phyloP scores from a whole-genome alignment of 352 stramenopile species.

The Paralagenidium karlingii region DNA sequence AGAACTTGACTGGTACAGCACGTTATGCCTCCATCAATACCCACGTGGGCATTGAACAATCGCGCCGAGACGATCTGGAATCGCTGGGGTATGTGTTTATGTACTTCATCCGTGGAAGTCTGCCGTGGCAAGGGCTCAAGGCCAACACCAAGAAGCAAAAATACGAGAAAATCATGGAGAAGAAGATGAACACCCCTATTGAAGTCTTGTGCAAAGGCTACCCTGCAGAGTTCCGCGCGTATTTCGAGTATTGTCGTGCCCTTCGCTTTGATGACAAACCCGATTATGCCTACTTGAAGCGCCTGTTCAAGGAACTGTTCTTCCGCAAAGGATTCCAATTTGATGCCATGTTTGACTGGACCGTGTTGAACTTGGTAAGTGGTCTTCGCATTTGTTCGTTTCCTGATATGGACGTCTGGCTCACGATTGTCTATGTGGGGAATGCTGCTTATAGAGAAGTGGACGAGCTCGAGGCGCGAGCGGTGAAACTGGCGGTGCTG shows the following conservation, averaged over 20 bases:
- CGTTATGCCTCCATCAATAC: conserved; percentile 99
- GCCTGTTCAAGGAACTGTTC: conserved; percentile 98
- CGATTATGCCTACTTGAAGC: conserved; percentile 85
- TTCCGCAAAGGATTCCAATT: conserved; percentile 98
- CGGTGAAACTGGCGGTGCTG: conserved; percentile 38
- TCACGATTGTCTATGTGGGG: too few relatives aligned
- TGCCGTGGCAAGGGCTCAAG: conserved; percentile 98
- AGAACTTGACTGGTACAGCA: conserved; percentile 91
- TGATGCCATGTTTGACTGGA: conserved; percentile 99
- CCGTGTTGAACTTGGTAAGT: conserved; percentile 82
- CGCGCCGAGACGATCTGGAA: conserved; percentile 95
- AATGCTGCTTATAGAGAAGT: conserved; percentile 18
- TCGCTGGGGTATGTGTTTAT: conserved; percentile 93
- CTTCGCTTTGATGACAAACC: conserved; percentile 83
- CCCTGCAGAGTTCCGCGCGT: conserved; percentile 93
- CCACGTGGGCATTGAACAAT: conserved; percentile 97
- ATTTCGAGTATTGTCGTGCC: conserved; percentile 91
- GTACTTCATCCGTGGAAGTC: conserved; percentile 89
- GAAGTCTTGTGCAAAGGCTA: conserved; percentile 90
- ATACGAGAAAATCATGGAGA: conserved; percentile 99
- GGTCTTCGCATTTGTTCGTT: not conserved
- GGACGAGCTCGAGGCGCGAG: conserved; percentile 47
- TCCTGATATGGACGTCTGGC: not conserved
- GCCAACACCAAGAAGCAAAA: conserved; percentile 92
- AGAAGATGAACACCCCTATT: conserved; percentile 95